Base-by-base conservation (phyloP, 805 yeast species). In the Cyberlindnera xishuangbannaensis region DNA sequence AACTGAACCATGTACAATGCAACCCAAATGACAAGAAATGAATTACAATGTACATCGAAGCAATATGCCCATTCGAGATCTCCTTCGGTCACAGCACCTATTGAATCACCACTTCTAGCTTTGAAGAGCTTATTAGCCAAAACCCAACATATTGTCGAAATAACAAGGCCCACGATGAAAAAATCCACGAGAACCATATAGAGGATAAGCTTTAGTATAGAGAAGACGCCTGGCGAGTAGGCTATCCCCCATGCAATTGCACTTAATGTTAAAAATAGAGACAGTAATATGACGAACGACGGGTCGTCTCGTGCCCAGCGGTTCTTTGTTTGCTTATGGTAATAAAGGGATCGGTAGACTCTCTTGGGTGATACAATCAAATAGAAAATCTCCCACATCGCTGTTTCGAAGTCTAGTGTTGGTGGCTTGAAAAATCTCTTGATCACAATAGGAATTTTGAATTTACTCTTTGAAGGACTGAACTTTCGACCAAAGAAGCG, bases 291-390 rank as follows among this genome's bases (percentile, higher is more conserved):
- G 41, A 84, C 76, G 51, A 88, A 87, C 18, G 92, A 78, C 1
- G 97, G 97, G 56, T 87, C 97, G 57, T 88, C 96, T 43, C 97
- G 69, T 2, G 95, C 78, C 80, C 94, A 86, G 43, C 76, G 73
- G 47, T 79, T 73, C 50, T 76, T 78, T 2, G 86, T 79, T 47
- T 83, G 90, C 48, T 78, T 82, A 45, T 84, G 87, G 52, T 83
- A 85, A 53, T 83, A 85, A 39, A 85, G 71, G 15, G 87, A 73
- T 43, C 83, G 71, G 62, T 83, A 87, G 50, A 87, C 94, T 41
- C 83, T 78, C 48, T 79, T 74, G 2, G 97, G 97, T 26, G 78
- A 73, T 18, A 76, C 64, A 12, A 87, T 64, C 35, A 87, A 61
- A 50, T 85, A 73, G 40, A 81, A 64, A 58, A 87, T 79, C 55